Percentiles rank a stretch among this genome's conserved stretches.
These are phyloP conservation scores for Salinomyces thailandicus DNA, from an alignment of 2,329 filamentous ascomycete genomes.

Conservation along the genomic window DNA sequence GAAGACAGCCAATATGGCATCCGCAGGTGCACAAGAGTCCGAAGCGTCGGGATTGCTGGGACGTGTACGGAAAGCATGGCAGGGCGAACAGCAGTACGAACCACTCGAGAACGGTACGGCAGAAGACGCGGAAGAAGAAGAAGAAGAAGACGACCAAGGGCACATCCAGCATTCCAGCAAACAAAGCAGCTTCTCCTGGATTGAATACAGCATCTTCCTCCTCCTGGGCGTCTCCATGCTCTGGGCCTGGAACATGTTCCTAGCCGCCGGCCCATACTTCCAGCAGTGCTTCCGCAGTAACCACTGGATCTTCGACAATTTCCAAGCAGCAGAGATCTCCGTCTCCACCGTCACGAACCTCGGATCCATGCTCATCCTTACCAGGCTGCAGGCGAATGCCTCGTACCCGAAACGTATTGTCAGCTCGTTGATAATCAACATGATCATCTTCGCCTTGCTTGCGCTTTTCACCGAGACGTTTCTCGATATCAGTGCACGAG, in stretches of 20 bases:
- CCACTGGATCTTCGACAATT: conserved; percentile 64
- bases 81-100: conserved; percentile 23
- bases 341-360: conserved; percentile 81
- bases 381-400: conserved; percentile 67
- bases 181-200: conserved; percentile 56
- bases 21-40: neutral
- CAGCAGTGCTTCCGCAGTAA: conserved; percentile 64
- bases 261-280: conserved; percentile 91
- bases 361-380: conserved; percentile 61
- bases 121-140: neutral
- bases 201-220: conserved; percentile 77
- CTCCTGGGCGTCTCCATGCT: conserved; percentile 87
- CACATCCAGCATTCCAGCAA: neutral
- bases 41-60: conserved; percentile 9
- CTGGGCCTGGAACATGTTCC: conserved; percentile 99
- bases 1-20: neutral
- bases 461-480: conserved; percentile 68
- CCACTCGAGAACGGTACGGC: conserved; percentile 13
- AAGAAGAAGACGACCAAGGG: too few relatives aligned
- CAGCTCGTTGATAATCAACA: conserved; percentile 63
- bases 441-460: conserved; percentile 64
- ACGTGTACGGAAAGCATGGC: conserved; percentile 20
- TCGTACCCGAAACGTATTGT: conserved; percentile 84
- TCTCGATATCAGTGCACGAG: conserved; percentile 47
- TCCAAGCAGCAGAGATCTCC: conserved; percentile 80